Conservation (phyloP, 1,139 yeast genomes). For the Chernovozyma sophiae-reginae region DNA sequence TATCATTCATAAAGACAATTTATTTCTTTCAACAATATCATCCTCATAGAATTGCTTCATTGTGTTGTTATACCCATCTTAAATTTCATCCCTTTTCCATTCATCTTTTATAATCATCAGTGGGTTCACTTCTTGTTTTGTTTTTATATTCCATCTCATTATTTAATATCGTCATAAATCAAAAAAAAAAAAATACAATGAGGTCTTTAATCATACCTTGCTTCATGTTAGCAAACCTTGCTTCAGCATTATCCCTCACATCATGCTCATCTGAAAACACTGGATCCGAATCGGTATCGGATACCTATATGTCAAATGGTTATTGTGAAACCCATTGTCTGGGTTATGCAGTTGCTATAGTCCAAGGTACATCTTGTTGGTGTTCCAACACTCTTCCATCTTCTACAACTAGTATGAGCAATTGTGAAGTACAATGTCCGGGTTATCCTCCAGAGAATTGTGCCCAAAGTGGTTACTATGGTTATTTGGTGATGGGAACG, state of each 20-base stretch:
- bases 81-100: too few species aligned
- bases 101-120: too few species aligned
- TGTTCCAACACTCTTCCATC: constrained; percentile 55
- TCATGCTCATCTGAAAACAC: constrained; percentile 47
- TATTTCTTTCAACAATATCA: too few species aligned
- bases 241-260: constrained; percentile 7
- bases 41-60: too few species aligned
- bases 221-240: too few species aligned
- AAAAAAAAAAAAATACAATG: too few species aligned
- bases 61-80: too few species aligned
- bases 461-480: constrained; percentile 30
- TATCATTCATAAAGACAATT: too few species aligned
- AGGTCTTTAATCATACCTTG: too few species aligned
- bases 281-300: constrained; percentile 19
- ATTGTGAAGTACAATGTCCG: constrained; percentile 52
- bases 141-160: too few species aligned
- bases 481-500: constrained; percentile 29
- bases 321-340: constrained; percentile 46
- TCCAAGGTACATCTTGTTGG: constrained; percentile 53
- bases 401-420: constrained; percentile 22
- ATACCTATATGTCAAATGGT: constrained; percentile 49
- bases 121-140: too few species aligned
- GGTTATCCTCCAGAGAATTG: constrained; percentile 36
- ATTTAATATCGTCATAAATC: too few species aligned
- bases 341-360: constrained; percentile 54